phyloP scores from a whole-genome alignment of 2,329 filamentous ascomycete genomes.

The Aspergillus sp. region DNA sequence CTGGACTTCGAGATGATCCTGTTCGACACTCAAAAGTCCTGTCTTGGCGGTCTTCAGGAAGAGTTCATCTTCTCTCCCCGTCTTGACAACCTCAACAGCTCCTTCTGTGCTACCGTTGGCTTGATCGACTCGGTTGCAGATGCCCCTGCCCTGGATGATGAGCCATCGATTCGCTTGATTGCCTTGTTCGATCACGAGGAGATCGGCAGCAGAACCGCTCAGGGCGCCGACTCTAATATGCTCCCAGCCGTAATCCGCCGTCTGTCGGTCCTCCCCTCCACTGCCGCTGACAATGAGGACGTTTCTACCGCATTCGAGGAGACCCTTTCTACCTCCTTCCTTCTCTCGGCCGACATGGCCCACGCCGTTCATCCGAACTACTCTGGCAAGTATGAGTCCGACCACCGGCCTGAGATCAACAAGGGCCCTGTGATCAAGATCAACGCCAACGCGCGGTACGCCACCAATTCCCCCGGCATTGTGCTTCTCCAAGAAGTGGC shows the following conservation, averaged over 20 bases:
- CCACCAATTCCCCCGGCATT: conserved; percentile 93
- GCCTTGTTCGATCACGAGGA: conserved; percentile 98
- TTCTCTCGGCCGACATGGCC: conserved; percentile 96
- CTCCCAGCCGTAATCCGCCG: conserved; percentile 83
- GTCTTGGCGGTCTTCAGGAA: conserved; percentile 83
- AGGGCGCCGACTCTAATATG: conserved; percentile 90
- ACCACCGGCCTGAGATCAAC: conserved; percentile 93
- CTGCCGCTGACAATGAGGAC: conserved; percentile 57
- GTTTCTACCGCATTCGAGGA: conserved; percentile 86
- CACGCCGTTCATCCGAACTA: conserved; percentile 97
- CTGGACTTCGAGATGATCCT: conserved; percentile 96
- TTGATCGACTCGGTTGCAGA: conserved; percentile 74
- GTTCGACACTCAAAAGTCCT: conserved; percentile 90
- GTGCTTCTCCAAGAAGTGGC: conserved; percentile 89
- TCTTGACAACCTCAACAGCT: conserved; percentile 94
- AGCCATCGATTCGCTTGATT: conserved; percentile 82
- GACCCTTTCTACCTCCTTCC: conserved; percentile 84
- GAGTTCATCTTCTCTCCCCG: conserved; percentile 96
- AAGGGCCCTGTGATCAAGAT: conserved; percentile 95
- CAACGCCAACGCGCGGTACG: conserved; percentile 96
- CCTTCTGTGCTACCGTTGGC: conserved; percentile 84
- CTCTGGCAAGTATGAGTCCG: conserved; percentile 81
- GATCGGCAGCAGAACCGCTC: conserved; percentile 86
- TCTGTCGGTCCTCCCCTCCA: conserved; percentile 72
- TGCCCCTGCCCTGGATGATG: conserved; percentile 65